These are phyloP conservation scores for Lenzites betulinus DNA, from an alignment of 768 basidiomycete species.

Conservation along the genomic window DNA sequence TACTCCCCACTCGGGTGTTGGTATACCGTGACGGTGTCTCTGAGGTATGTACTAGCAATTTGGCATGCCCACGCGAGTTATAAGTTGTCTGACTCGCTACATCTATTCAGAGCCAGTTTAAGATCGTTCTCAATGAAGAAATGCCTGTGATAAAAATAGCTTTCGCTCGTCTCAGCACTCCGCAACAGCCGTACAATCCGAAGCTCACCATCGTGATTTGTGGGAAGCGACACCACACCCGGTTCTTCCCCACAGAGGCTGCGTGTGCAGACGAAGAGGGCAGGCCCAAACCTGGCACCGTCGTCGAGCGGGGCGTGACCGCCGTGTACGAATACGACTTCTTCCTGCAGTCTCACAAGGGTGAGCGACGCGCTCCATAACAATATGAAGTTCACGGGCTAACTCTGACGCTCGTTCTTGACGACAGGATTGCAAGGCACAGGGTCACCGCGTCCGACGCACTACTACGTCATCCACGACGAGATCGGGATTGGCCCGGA, in stretches of 20 bases:
- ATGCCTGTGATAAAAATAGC: conserved; percentile 45
- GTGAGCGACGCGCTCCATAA: conserved; percentile 13
- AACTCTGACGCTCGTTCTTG: too few relatives aligned
- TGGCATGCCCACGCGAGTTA: neutral
- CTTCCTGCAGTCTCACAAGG: conserved; percentile 46
- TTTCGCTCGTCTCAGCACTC: conserved; percentile 41
- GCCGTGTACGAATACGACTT: conserved; percentile 58
- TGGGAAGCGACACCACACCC: conserved; percentile 60
- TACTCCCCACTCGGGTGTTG: conserved; percentile 48
- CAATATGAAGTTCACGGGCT: too few relatives aligned
- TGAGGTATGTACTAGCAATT: conserved; percentile 64
- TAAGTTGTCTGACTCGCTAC: neutral
- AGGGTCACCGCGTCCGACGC: conserved; percentile 46
- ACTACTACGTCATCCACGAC: conserved; percentile 58
- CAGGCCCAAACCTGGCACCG: conserved; percentile 54
- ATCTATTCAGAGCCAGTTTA: conserved; percentile 47
- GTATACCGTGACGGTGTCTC: conserved; percentile 79
- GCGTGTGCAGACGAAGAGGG: conserved; percentile 45
- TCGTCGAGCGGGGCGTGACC: conserved; percentile 57
- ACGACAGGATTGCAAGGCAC: conserved; percentile 49
- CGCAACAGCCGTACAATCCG: conserved; percentile 43
- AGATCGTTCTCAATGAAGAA: conserved; percentile 46
- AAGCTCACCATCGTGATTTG: conserved; percentile 56
- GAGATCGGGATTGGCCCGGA: conserved; percentile 53
- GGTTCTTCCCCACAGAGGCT: conserved; percentile 54